Percentiles rank a stretch among this genome's conserved stretches.
Conservation (phyloP, 2,329 filamentous ascomycete genomes). For the Macroventuria anomochaeta region DNA sequence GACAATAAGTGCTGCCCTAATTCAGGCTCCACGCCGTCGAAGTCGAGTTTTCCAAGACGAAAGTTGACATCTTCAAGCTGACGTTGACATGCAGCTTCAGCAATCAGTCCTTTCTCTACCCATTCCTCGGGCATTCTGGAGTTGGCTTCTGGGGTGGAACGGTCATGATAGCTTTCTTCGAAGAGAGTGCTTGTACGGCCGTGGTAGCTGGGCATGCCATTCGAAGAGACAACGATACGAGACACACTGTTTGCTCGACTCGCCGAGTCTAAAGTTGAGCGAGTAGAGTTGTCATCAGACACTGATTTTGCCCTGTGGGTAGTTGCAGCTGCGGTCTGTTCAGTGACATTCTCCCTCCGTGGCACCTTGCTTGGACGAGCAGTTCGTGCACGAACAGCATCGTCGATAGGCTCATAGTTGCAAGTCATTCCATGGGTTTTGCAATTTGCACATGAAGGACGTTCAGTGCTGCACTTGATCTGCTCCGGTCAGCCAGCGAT, state of each 20-base stretch:
- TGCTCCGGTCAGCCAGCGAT: slow-evolving; percentile 23
- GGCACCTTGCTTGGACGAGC: slow-evolving; percentile 28
- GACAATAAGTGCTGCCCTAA: slow-evolving; percentile 60
- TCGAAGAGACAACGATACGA: slow-evolving; percentile 51
- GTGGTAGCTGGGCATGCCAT: slow-evolving; percentile 55
- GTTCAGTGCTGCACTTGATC: slow-evolving; percentile 59
- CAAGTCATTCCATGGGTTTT: slow-evolving; percentile 55
- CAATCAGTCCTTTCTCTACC: slow-evolving; percentile 56
- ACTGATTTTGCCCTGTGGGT: neutral
- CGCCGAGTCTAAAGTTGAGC: slow-evolving; percentile 5
- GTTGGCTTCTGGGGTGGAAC: slow-evolving; percentile 22
- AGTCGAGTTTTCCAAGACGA: slow-evolving; percentile 57
- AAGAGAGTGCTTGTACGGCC: slow-evolving; percentile 59
- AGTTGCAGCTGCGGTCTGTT: neutral
- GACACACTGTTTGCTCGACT: slow-evolving; percentile 38
- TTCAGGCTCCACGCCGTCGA: slow-evolving; percentile 62
- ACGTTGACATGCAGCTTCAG: slow-evolving; percentile 56
- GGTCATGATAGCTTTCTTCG: slow-evolving; percentile 48
- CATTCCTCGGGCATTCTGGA: slow-evolving; percentile 45
- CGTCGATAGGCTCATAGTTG: slow-evolving; percentile 48
- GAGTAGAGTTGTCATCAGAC: slow-evolving; percentile 8
- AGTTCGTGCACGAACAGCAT: slow-evolving; percentile 21
- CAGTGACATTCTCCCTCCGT: slow-evolving; percentile 14
- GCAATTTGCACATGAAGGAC: slow-evolving; percentile 57
- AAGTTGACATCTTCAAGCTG: slow-evolving; percentile 60